These are phyloP conservation scores for Parathielavia appendiculata DNA, from an alignment of 495 filamentous ascomycete species.

Conservation along the genomic window DNA sequence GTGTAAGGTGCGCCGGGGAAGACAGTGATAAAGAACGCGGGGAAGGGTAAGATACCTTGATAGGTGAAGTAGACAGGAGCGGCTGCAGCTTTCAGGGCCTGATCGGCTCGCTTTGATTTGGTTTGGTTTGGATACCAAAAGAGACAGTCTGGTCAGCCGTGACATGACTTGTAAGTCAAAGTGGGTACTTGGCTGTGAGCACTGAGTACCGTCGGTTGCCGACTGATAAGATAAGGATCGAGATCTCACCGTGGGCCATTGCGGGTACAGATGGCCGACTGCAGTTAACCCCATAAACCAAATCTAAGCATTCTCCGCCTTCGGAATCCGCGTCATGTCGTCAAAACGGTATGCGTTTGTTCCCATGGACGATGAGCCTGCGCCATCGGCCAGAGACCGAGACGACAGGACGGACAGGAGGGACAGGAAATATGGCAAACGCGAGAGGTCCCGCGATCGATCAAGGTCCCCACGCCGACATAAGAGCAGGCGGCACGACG, in stretches of 20 bases:
- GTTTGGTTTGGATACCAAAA: too few relatives aligned
- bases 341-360: slow-evolving; percentile 73
- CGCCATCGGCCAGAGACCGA: slow-evolving; percentile 43
- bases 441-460: slow-evolving; percentile 37
- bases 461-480: slow-evolving; percentile 29
- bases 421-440: slow-evolving; percentile 54
- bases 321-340: slow-evolving; percentile 31
- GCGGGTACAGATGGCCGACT: too few relatives aligned
- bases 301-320: background rate
- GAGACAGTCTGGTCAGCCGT: too few relatives aligned
- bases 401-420: slow-evolving; percentile 43
- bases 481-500: slow-evolving; percentile 31
- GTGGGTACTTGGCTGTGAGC: too few relatives aligned
- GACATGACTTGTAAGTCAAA: too few relatives aligned
- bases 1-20: background rate
- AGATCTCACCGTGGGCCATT: too few relatives aligned
- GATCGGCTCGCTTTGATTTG: too few relatives aligned
- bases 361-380: slow-evolving; percentile 73
- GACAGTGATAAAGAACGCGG: background rate
- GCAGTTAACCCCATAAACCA: too few relatives aligned
- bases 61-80: background rate
- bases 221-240: too few relatives aligned
- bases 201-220: too few relatives aligned
- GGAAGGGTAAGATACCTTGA: background rate
- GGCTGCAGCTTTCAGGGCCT: too few relatives aligned